phyloP scores from a whole-genome alignment of 148 eudicot genomes.

The Fagopyrum tataricum region DNA sequence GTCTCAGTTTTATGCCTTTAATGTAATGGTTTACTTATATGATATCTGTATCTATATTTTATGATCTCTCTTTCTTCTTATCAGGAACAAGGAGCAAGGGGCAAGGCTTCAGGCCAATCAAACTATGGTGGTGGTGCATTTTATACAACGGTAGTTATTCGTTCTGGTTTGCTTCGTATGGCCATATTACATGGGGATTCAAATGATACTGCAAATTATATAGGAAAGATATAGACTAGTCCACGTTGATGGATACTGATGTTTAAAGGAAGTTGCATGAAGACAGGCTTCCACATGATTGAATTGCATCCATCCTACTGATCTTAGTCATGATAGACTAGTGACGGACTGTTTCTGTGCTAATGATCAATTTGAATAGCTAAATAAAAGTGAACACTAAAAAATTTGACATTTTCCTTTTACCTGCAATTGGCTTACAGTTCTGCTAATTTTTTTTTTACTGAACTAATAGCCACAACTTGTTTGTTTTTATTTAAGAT shows the following conservation, averaged over 20 bases:
- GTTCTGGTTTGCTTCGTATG: conserved; percentile 9
- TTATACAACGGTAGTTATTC: conserved; percentile 51
- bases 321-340: not conserved
- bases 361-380: not conserved
- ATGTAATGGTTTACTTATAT: not conserved
- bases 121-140: conserved; percentile 62
- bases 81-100: conserved; percentile 38
- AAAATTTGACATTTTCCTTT: not conserved
- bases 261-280: not conserved
- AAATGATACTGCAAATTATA: not conserved
- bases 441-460: not conserved
- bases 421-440: not conserved
- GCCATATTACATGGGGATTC: not conserved
- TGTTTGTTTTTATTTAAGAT: not conserved
- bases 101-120: conserved; percentile 41
- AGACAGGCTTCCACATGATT: not conserved
- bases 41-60: not conserved
- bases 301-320: not conserved
- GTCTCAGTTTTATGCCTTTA: not conserved
- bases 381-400: not conserved
- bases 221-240: not conserved
- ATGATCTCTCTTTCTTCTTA: not conserved
- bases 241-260: not conserved
- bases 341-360: not conserved
- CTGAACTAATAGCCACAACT: not conserved